Percentiles rank a stretch among this genome's conserved stretches.
Conservation (phyloP, 1,284 basidiomycete species). For the Papiliotrema nemorosa region DNA sequence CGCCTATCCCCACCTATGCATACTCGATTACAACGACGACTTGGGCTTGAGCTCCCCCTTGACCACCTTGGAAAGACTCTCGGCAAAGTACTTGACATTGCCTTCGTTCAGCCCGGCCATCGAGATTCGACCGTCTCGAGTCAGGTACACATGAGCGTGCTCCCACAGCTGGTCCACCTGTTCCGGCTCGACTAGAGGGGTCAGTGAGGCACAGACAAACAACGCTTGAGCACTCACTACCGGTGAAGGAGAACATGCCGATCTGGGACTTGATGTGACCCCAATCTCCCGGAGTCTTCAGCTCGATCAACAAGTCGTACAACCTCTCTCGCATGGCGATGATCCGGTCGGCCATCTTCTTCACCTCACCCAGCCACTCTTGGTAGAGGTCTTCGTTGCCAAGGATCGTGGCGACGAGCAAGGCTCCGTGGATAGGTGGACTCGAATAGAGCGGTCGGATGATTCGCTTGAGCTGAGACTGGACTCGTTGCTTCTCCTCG, state of each 20-base stretch:
- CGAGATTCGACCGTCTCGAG: conserved; percentile 72
- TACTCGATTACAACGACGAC: conserved; percentile 12
- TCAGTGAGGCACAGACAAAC: neutral
- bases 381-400: neutral
- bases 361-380: conserved; percentile 68
- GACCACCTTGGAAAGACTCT: conserved; percentile 75
- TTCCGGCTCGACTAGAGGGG: conserved; percentile 48
- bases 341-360: conserved; percentile 93
- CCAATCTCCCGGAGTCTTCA: conserved; percentile 93
- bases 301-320: conserved; percentile 72
- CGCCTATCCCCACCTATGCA: too few relatives aligned
- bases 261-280: conserved; percentile 95
- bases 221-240: conserved; percentile 55
- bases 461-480: conserved; percentile 91
- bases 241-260: conserved; percentile 74
- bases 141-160: conserved; percentile 86
- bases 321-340: conserved; percentile 90
- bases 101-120: conserved; percentile 90
- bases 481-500: conserved; percentile 81
- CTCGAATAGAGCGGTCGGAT: conserved; percentile 98
- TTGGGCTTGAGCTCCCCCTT: conserved; percentile 64
- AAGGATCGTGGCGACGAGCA: conserved; percentile 73
- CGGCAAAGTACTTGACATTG: conserved; percentile 84
- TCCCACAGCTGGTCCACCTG: conserved; percentile 86
- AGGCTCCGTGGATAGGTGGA: conserved; percentile 91